Evolutionary conservation across 2,329 filamentous ascomycete genomes (phyloP).

Genomic region (Pseudogymnoascus sp.): DNA sequence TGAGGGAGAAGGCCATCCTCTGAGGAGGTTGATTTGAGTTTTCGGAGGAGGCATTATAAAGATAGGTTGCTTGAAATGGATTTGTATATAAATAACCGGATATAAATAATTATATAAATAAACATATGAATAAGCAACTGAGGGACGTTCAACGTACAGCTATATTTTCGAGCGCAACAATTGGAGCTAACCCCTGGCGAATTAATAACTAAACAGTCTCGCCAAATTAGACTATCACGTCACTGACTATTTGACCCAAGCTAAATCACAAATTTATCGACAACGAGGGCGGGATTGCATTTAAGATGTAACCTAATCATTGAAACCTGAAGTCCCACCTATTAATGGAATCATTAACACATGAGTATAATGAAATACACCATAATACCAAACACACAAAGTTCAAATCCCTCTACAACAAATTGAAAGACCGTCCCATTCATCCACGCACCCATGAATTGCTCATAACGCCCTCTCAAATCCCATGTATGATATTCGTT

Average conservation of each 20-base stretch:
- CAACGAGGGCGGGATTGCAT: background rate
- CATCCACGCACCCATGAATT: background rate
- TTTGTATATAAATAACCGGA: background rate
- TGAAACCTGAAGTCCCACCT: background rate
- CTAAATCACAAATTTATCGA: background rate
- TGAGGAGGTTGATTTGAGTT: conserved; percentile 25
- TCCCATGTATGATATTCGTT: conserved; percentile 1
- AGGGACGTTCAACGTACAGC: background rate
- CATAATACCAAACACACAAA: background rate
- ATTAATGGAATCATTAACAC: background rate
- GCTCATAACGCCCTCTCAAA: background rate
- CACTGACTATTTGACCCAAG: background rate
- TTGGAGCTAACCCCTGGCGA: conserved; percentile 1
- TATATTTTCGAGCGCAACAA: background rate
- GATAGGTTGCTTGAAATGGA: background rate
- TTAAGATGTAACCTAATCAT: background rate
- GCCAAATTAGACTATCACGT: conserved; percentile 3
- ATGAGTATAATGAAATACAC: background rate
- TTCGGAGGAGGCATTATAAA: background rate
- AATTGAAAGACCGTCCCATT: background rate
- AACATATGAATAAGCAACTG: background rate
- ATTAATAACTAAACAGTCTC: background rate
- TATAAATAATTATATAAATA: background rate
- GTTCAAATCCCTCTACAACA: background rate
- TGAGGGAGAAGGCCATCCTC: conserved; percentile 25